Conservation (phyloP, 257 asterid species). For the Craterostigma plantagineum region DNA sequence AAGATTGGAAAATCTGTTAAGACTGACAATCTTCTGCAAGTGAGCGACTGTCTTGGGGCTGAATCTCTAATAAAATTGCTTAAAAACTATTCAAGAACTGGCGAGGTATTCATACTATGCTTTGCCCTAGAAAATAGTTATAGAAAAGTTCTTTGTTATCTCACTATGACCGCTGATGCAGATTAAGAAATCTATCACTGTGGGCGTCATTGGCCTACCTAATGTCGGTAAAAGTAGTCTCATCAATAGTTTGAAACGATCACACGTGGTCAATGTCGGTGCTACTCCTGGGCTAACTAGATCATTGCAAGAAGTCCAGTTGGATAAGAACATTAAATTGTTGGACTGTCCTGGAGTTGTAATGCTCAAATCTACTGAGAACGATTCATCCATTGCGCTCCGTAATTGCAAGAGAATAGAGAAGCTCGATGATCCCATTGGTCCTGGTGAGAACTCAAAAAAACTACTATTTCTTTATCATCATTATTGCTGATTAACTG, state of each 20-base stretch:
- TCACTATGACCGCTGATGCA: constrained; percentile 16
- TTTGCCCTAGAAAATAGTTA: background rate
- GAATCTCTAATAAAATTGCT: constrained; percentile 67
- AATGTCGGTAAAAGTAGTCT: constrained; percentile 97
- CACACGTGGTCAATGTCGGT: constrained; percentile 84
- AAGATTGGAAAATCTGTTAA: constrained; percentile 33
- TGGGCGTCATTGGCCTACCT: constrained; percentile 89
- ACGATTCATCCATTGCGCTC: constrained; percentile 66
- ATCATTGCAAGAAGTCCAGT: constrained; percentile 85
- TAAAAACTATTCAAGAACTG: constrained; percentile 68
- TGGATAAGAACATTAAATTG: constrained; percentile 72
- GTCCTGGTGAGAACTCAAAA: constrained; percentile 40
- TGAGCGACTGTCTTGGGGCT: constrained; percentile 93
- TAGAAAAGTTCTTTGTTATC: background rate
- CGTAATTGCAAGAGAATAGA: constrained; percentile 94
- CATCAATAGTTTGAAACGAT: constrained; percentile 79
- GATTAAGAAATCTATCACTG: constrained; percentile 85
- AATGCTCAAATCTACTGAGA: constrained; percentile 63
- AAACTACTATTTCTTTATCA: background rate
- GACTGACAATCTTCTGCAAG: constrained; percentile 32
- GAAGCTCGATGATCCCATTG: constrained; percentile 72
- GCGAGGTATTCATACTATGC: constrained; percentile 25
- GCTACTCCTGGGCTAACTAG: constrained; percentile 91
- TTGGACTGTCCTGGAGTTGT: constrained; percentile 96
- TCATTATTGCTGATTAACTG: background rate